Evolutionary conservation across 164 flowering plant species (phyloP).

Genomic region (Aristolochia fimbriata): DNA sequence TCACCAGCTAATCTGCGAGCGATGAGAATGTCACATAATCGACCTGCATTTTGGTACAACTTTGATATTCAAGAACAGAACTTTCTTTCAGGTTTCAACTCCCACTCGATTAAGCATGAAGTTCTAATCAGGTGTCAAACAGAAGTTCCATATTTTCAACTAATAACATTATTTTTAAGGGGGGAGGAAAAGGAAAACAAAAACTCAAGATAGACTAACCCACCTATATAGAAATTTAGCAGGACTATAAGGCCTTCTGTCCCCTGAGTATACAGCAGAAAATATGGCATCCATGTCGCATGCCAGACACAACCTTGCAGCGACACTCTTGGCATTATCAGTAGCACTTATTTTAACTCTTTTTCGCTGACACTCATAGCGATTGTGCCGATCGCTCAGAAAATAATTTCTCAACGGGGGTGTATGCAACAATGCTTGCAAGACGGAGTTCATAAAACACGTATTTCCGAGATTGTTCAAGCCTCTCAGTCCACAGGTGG

Average conservation of each 20-base stretch:
- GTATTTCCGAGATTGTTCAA: conserved; percentile 81
- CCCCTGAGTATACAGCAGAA: conserved; percentile 70
- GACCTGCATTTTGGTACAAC: too few relatives aligned
- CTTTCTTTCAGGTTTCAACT: too few relatives aligned
- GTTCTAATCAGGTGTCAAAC: too few relatives aligned
- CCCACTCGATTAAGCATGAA: too few relatives aligned
- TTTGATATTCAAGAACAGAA: too few relatives aligned
- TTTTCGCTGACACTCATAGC: conserved; percentile 50
- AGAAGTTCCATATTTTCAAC: too few relatives aligned
- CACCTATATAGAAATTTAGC: conserved; percentile 83
- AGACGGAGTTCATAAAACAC: conserved; percentile 89
- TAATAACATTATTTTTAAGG: neutral
- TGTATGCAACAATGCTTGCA: conserved; percentile 85
- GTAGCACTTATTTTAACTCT: conserved; percentile 6
- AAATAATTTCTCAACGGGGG: conserved; percentile 85
- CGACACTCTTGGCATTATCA: conserved; percentile 6
- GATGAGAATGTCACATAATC: too few relatives aligned
- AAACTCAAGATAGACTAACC: neutral
- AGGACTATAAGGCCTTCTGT: conserved; percentile 69
- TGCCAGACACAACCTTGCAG: conserved; percentile 44
- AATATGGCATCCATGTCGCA: conserved; percentile 76
- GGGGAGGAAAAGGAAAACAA: neutral
- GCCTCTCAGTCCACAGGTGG: conserved; percentile 72
- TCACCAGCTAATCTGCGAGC: too few relatives aligned
- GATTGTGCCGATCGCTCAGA: conserved; percentile 71